Percentiles rank a stretch among this genome's conserved stretches.
phyloP scores from a whole-genome alignment of 768 basidiomycete species.

The Lactarius pseudohatsudake region DNA sequence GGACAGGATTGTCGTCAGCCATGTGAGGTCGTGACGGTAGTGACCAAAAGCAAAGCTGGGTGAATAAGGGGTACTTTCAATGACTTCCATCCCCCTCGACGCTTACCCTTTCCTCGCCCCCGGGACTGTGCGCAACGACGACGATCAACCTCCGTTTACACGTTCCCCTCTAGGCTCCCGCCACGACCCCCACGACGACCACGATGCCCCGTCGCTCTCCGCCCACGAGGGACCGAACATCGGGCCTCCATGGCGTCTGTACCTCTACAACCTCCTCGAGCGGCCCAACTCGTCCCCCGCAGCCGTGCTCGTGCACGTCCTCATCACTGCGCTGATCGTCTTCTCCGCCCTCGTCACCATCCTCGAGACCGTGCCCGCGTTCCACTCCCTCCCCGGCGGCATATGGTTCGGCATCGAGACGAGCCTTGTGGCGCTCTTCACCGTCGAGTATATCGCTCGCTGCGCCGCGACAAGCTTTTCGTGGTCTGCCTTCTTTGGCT shows the following conservation, averaged over 20 bases:
- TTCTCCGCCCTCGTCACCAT: conserved; percentile 74
- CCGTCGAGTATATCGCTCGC: conserved; percentile 76
- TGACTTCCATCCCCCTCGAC: conserved; percentile 21
- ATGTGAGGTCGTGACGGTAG: neutral
- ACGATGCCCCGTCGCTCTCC: neutral
- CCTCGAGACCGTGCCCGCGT: conserved; percentile 75
- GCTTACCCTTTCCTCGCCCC: conserved; percentile 2
- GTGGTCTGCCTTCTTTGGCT: conserved; percentile 58
- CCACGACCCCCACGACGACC: neutral
- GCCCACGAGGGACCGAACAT: neutral
- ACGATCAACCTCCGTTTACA: conserved; percentile 10
- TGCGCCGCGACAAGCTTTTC: conserved; percentile 74
- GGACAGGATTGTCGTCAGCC: conserved; percentile 7
- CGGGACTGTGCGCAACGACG: neutral
- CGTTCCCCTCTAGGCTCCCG: neutral
- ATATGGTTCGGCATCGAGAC: conserved; percentile 91
- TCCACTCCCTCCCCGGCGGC: conserved; percentile 65
- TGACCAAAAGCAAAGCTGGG: neutral
- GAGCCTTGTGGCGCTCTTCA: conserved; percentile 79
- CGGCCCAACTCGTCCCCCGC: conserved; percentile 72
- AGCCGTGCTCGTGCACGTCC: conserved; percentile 74
- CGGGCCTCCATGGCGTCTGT: conserved; percentile 56
- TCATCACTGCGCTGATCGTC: conserved; percentile 69
- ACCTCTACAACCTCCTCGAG: conserved; percentile 71
- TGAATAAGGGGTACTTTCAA: conserved; percentile 2